Percentiles rank a stretch among this genome's conserved stretches.
Conservation (phyloP, 2,329 filamentous ascomycete species). For the Sclerotinia spermophila region DNA sequence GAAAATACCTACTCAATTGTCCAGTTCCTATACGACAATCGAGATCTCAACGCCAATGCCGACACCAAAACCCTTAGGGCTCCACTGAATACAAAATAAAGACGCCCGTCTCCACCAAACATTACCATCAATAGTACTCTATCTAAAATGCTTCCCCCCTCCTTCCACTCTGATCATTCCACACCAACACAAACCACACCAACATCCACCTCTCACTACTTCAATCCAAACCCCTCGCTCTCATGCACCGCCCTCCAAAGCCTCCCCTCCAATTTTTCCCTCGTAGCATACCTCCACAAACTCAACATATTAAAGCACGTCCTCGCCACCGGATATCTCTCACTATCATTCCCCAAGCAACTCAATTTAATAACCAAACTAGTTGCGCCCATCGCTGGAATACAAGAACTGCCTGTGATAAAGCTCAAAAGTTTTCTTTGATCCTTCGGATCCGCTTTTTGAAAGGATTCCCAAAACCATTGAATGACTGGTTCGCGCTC, state of each 20-base stretch:
- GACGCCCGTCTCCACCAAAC: neutral
- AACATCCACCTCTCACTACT: constrained; percentile 44
- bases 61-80: constrained; percentile 9
- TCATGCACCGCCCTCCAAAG: constrained; percentile 85
- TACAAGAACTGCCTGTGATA: constrained; percentile 85
- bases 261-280: constrained; percentile 63
- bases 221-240: constrained; percentile 89
- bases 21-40: neutral
- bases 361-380: constrained; percentile 73
- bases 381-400: constrained; percentile 81
- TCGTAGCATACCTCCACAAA: constrained; percentile 67
- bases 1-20: neutral
- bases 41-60: constrained; percentile 3
- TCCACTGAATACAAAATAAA: constrained; percentile 18
- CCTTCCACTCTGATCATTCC: neutral
- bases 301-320: constrained; percentile 89
- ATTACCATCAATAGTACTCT: neutral
- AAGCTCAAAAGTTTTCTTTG: constrained; percentile 81
- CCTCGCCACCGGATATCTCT: constrained; percentile 76
- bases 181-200: neutral
- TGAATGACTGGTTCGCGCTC: constrained; percentile 63
- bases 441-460: constrained; percentile 57
- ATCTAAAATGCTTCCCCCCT: constrained; percentile 6
- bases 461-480: constrained; percentile 90
- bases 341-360: constrained; percentile 70